A percentile compares a stretch with the other conserved stretches of the same genome.
Conservation (phyloP, 768 basidiomycete species). For the Lentinula sp. region DNA sequence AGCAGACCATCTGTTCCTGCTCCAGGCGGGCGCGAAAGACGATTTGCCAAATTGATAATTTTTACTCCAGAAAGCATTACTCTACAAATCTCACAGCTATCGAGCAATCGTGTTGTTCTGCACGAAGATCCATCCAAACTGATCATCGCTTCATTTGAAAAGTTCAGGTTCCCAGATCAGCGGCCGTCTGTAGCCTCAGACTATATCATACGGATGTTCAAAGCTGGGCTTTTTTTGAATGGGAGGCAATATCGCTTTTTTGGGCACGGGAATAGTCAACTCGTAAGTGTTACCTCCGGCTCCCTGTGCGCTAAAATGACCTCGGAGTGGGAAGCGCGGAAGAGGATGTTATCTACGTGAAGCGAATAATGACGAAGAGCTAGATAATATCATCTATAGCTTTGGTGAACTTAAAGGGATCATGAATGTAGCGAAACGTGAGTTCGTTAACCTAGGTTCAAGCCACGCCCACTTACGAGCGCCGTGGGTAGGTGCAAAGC, state of each 20-base stretch:
- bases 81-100: constrained; percentile 42
- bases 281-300: constrained; percentile 29
- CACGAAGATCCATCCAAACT: constrained; percentile 53
- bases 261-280: constrained; percentile 66
- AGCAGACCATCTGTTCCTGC: not conserved
- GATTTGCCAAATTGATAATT: constrained; percentile 42
- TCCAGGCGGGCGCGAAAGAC: not conserved
- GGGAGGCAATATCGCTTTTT: constrained; percentile 61
- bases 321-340: constrained; percentile 34
- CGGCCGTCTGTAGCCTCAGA: constrained; percentile 42
- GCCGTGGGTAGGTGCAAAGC: constrained; percentile 47
- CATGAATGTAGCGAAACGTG: constrained; percentile 62
- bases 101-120: constrained; percentile 54
- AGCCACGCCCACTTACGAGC: too few relatives aligned
- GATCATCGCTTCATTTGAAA: constrained; percentile 46
- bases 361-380: constrained; percentile 47
- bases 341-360: constrained; percentile 59
- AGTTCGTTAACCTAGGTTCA: not conserved
- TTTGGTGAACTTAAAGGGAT: constrained; percentile 56
- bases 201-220: constrained; percentile 51
- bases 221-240: constrained; percentile 51
- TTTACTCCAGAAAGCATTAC: constrained; percentile 46
- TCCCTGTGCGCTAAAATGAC: not conserved
- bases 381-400: constrained; percentile 51
- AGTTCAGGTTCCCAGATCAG: constrained; percentile 49